Percentiles rank a stretch among this genome's conserved stretches.
Conservation (phyloP, 2,329 filamentous ascomycete species). For the Dissoconium aciculare region DNA sequence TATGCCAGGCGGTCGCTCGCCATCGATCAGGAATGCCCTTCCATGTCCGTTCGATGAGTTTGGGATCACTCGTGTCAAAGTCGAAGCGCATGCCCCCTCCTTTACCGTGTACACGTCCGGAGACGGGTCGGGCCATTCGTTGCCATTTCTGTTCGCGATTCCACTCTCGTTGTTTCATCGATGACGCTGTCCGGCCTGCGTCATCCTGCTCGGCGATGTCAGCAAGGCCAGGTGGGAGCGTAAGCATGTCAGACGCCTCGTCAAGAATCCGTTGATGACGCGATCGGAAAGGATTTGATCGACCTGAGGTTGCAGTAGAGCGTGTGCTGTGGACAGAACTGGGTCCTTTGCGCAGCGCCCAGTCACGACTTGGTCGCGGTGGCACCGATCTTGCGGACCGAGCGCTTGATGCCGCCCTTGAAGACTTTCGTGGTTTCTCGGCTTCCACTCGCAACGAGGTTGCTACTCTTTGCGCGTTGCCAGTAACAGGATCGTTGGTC, state of each 20-base stretch:
- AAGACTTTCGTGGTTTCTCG: conserved; percentile 38
- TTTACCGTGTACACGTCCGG: conserved; percentile 20
- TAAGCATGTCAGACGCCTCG: conserved; percentile 51
- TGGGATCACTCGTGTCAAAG: conserved; percentile 63
- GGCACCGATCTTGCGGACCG: conserved; percentile 27
- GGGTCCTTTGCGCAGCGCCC: conserved; percentile 22
- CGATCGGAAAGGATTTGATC: conserved; percentile 32
- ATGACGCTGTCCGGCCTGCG: conserved; percentile 33
- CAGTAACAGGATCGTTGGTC: conserved; percentile 11
- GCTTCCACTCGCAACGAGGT: conserved; percentile 44
- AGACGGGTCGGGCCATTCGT: conserved; percentile 42
- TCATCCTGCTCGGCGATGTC: conserved; percentile 33
- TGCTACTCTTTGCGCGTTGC: conserved; percentile 38
- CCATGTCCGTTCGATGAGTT: conserved; percentile 84
- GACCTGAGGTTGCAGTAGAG: conserved; percentile 26
- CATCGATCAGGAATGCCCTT: conserved; percentile 96
- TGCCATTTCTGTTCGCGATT: conserved; percentile 51
- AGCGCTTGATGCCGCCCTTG: conserved; percentile 33
- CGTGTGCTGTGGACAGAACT: conserved; percentile 24
- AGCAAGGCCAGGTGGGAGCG: conserved; percentile 38
- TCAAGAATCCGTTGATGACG: conserved; percentile 40
- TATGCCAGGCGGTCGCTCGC: conserved; percentile 87
- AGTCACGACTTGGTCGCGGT: conserved; percentile 13
- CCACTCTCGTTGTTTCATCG: conserved; percentile 44
- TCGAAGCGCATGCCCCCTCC: conserved; percentile 53